Base-by-base conservation (phyloP, 768 basidiomycete genomes). In the Mycena filopes region DNA sequence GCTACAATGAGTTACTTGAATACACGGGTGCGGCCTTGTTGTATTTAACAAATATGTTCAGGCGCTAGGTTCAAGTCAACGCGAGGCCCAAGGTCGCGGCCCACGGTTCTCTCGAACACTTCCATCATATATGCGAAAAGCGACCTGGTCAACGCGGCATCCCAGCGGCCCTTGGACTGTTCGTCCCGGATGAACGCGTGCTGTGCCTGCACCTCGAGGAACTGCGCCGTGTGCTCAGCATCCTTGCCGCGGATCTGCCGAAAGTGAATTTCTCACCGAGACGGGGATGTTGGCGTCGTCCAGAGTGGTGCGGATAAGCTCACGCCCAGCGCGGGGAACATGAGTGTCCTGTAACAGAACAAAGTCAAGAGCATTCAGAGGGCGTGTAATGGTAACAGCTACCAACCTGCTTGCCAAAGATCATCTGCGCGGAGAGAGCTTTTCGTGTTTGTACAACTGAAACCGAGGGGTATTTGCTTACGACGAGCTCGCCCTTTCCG, bases 101-200 rank as follows among this genome's bases (percentile, higher is more conserved):
- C 94, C 7, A 95, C 87, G 0, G 93, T 95, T 69, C 97, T 85
- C 67, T 93, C 94, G 69, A 98, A 98, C 12, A 96, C 88, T 74
- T 98, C 96, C 84, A 98, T 83, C 94, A 98, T 92, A 77, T 91
- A 93, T 1, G 80, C 79, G 75, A 96, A 96, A 33, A 95, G 74
- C 23, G 89, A 90, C 53, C 87, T 83, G 0, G 93, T 95, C 55
- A 98, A 80, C 0, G 96, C 96, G 10, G 95, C 95, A 72, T 99
- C 97, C 95, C 95, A 99, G 57, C 97, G 86, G 2, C 95, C 96
- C 76, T 98, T 98, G 31, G 92, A 94, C 9, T 86, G 85, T 71
- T 96, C 94, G 75, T 97, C 96, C 7, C 96, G 89, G 65, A 98
- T 91, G 78, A 98, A 98, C 4, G 97, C 97, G 70, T 98, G 96